A percentile compares a stretch with the other conserved stretches of the same genome.
Evolutionary conservation across 2,329 filamentous ascomycete genomes (phyloP).

Genomic region (Xylaria sp.): DNA sequence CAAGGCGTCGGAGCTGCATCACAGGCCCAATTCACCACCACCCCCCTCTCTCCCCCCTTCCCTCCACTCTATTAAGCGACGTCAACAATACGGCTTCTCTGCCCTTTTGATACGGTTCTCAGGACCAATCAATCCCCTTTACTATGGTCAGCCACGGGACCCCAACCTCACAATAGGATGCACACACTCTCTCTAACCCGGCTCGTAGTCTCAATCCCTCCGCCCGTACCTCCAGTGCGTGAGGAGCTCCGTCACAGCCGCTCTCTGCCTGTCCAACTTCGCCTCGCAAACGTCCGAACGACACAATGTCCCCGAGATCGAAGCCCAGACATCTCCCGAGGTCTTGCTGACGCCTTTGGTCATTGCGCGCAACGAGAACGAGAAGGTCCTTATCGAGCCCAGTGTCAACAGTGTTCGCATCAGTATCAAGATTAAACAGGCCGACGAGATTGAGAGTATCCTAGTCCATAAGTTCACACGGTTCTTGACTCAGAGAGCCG

Average conservation of each 20-base stretch:
- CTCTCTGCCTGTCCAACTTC: constrained; percentile 95
- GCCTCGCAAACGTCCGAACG: constrained; percentile 96
- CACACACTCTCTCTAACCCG: constrained; percentile 41
- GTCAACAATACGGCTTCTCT: constrained; percentile 19
- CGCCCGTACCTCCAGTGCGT: constrained; percentile 97
- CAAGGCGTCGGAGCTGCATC: constrained; percentile 38
- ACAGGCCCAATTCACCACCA: constrained; percentile 22
- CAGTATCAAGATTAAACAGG: constrained; percentile 99
- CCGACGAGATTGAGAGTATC: constrained; percentile 98
- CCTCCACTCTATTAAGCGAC: constrained; percentile 27
- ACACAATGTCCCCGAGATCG: constrained; percentile 98
- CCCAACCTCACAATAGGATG: constrained; percentile 4
- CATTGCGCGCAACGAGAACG: constrained; percentile 95
- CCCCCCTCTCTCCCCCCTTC: constrained; percentile 21
- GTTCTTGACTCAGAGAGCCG: constrained; percentile 94
- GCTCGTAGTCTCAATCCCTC: constrained; percentile 88
- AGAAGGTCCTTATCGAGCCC: constrained; percentile 94
- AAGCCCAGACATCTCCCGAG: constrained; percentile 92
- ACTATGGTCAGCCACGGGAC: constrained; percentile 42
- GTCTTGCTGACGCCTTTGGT: constrained; percentile 91
- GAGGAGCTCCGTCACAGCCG: constrained; percentile 91
- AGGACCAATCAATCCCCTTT: constrained; percentile 24
- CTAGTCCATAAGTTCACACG: constrained; percentile 98
- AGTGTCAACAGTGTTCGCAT: constrained; percentile 97
- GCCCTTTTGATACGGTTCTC: constrained; percentile 21